Base-by-base conservation (phyloP, 106 monocot species). In the Dendrobium officinale region DNA sequence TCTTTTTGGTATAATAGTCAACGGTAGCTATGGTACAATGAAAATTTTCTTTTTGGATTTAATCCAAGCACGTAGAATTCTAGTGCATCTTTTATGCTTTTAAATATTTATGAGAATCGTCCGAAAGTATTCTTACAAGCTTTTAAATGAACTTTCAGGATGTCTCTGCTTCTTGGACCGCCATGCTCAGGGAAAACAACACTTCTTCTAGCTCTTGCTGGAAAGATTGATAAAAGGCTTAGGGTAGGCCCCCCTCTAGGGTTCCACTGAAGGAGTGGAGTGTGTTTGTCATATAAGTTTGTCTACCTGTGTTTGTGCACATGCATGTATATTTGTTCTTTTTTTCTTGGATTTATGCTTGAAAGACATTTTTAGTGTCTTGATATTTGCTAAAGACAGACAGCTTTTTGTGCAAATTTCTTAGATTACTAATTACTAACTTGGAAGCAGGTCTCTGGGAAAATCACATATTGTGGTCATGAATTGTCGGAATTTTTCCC, bases 101-200 rank as follows among this genome's bases (percentile, higher is more conserved):
- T 66, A 9, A 66, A 70, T 70, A 15, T 70, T 33, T 37, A 74
- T 47, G 11, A 10, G 51, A 80, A 22, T 31, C 37, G 18, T 72
- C 19, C 10, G 41, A 74, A 11, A 56, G 7, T 26, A 81, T 15
- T 33, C n/a, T 74, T 74, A 74, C 43, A 7, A 6, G 41, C n/a
- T 9, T 82, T 17, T 56, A 58, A 66, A 55, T 70, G 67, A 54
- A 75, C 37, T 84, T 80, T 75, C 87, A 98, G 97, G 87, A 94
- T 92, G 94, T 90, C 91, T n/a, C 81, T 98, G 61, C 97, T 98
- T 77, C 94, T 98, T 18, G 97, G 97, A 78, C 97, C 97, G 81
- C 94, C 97, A 54, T 75, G 88, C 54, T 88, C 94, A 56, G 97
- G 97, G 27, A 98, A 95, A 77, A 95, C 94, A 42, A 92, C 94